These are phyloP conservation scores for Hyaloperonospora brassicae DNA, from an alignment of 352 stramenopile species.

Conservation along the genomic window DNA sequence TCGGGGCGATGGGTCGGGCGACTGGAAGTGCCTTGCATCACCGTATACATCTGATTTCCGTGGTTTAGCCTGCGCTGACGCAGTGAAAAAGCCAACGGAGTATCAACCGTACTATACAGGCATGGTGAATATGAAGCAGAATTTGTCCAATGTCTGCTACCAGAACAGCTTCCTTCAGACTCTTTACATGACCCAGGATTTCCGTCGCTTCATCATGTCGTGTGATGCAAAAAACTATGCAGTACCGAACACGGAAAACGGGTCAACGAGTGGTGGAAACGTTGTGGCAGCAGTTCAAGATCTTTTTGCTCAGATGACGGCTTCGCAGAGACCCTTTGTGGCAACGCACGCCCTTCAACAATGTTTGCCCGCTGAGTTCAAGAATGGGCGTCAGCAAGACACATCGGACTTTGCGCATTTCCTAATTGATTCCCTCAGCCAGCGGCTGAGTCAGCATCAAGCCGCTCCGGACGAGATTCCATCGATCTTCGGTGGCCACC, in stretches of 20 bases:
- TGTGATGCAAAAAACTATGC: conserved; percentile 39
- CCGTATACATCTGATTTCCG: conserved; percentile 53
- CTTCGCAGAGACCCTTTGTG: conserved; percentile 57
- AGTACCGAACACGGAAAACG: conserved; percentile 18
- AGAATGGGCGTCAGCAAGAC: conserved; percentile 78
- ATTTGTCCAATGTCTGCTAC: conserved; percentile 86
- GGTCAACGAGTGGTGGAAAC: conserved; percentile 24
- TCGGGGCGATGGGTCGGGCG: conserved; percentile 69
- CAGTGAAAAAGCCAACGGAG: conserved; percentile 26
- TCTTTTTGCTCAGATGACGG: conserved; percentile 63
- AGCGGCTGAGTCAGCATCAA: conserved; percentile 59
- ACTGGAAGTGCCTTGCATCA: conserved; percentile 64
- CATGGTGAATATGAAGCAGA: conserved; percentile 86
- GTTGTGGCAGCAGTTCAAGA: conserved; percentile 60
- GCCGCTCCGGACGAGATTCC: conserved; percentile 50
- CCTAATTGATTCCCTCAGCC: conserved; percentile 68
- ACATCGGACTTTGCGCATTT: conserved; percentile 85
- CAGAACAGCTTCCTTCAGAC: conserved; percentile 87
- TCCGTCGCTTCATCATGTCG: conserved; percentile 66
- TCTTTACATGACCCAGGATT: conserved; percentile 81
- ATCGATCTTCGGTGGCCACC: conserved; percentile 68
- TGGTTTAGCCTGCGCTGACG: conserved; percentile 40
- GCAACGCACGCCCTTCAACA: conserved; percentile 63
- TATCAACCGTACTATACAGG: conserved; percentile 73
- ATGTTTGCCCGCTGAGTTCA: conserved; percentile 64